These are phyloP conservation scores for Cladosporium sp. DNA, from an alignment of 2,329 filamentous ascomycete species.

Conservation along the genomic window DNA sequence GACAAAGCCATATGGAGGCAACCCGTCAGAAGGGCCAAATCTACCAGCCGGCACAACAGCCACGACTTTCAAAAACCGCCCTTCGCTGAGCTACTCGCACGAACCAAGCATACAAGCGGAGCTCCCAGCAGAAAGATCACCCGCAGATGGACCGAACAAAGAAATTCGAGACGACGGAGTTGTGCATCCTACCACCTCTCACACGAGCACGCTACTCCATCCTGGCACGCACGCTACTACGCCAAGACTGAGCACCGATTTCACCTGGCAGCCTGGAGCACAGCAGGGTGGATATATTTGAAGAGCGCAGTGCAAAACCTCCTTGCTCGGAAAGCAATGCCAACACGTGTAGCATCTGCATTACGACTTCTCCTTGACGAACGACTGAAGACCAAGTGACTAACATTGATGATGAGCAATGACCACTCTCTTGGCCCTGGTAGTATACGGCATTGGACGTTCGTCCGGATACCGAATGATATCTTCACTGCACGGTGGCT, in stretches of 20 bases:
- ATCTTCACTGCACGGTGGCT: neutral
- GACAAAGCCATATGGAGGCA: no score
- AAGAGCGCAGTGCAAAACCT: neutral
- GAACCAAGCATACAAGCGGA: conserved; percentile 4
- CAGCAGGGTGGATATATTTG: conserved; percentile 7
- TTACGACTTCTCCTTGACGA: neutral
- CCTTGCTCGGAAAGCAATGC: neutral
- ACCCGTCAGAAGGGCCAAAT: neutral
- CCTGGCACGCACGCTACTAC: neutral
- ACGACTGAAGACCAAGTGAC: neutral
- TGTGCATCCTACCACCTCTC: neutral
- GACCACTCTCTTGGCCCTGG: neutral
- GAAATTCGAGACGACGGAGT: neutral
- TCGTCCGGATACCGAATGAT: neutral
- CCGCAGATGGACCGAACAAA: neutral
- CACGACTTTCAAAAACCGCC: neutral
- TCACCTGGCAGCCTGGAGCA: neutral
- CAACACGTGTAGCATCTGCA: neutral
- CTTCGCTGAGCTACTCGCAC: neutral
- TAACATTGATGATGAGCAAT: neutral
- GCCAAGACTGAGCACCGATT: conserved; percentile 11
- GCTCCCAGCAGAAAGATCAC: neutral
- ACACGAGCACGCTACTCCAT: neutral
- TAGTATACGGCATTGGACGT: neutral
- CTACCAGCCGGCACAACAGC: neutral